Evolutionary conservation across 2,329 filamentous ascomycete genomes (phyloP).

Genomic region (Helotiales sp.): DNA sequence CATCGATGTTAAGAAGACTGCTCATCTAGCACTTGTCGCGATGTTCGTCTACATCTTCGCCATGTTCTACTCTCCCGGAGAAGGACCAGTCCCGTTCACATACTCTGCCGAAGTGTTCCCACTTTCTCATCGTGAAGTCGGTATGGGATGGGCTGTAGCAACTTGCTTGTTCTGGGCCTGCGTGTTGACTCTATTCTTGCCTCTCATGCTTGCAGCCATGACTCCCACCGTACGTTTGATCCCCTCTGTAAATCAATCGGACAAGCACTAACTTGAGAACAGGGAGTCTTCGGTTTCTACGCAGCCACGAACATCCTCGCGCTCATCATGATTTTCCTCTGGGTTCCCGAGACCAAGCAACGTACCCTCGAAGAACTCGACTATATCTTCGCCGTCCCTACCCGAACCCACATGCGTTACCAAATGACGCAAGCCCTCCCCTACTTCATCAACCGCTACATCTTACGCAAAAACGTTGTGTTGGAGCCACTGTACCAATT

Average conservation of each 20-base stretch:
- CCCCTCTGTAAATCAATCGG: constrained; percentile 14
- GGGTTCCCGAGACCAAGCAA: constrained; percentile 59
- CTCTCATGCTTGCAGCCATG: constrained; percentile 29
- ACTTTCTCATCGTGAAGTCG: constrained; percentile 61
- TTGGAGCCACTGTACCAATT: constrained; percentile 54
- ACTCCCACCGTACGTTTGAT: constrained; percentile 28
- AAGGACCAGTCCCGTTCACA: constrained; percentile 54
- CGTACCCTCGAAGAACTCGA: constrained; percentile 36
- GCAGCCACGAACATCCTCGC: constrained; percentile 56
- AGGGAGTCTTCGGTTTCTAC: constrained; percentile 53
- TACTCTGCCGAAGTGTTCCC: constrained; percentile 66
- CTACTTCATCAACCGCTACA: constrained; percentile 17
- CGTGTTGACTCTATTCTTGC: constrained; percentile 58
- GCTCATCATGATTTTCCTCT: constrained; percentile 56
- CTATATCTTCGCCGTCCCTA: constrained; percentile 47
- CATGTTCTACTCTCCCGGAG: constrained; percentile 56
- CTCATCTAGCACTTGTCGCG: constrained; percentile 54
- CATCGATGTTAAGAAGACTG: constrained; percentile 40
- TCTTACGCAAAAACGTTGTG: constrained; percentile 39
- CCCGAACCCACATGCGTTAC: constrained; percentile 31
- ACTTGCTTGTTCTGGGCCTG: constrained; percentile 61
- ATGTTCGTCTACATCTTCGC: constrained; percentile 66
- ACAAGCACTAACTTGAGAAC: constrained; percentile 3
- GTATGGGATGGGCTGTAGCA: constrained; percentile 63
- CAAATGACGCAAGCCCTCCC: constrained; percentile 32